phyloP scores from a whole-genome alignment of 2,329 filamentous ascomycete species.

The Colletotrichum tamarilloi region DNA sequence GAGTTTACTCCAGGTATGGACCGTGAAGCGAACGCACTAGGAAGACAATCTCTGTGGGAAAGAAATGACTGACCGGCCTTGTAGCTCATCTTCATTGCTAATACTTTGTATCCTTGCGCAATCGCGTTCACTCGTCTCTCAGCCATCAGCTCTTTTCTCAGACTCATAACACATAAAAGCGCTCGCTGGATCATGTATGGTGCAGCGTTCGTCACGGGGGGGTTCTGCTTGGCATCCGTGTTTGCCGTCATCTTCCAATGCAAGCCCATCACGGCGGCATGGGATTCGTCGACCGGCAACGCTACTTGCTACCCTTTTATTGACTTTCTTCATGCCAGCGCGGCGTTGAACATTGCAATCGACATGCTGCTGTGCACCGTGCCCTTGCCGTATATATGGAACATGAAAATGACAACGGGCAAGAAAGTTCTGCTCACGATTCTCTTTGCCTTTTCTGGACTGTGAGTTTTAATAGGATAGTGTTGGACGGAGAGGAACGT shows the following conservation, averaged over 20 bases:
- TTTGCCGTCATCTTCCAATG: conserved; percentile 30
- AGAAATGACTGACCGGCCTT: not conserved
- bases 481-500: not conserved
- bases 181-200: conserved; percentile 6
- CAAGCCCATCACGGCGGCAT: conserved; percentile 38
- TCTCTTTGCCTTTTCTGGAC: conserved; percentile 43
- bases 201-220: not conserved
- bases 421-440: conserved; percentile 42
- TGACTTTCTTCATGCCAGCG: conserved; percentile 42
- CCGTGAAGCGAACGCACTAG: not conserved
- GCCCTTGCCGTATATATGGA: conserved; percentile 45
- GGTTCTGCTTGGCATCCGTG: conserved; percentile 4
- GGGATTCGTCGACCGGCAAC: conserved; percentile 39
- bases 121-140: conserved; percentile 23
- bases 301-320: conserved; percentile 42
- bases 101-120: conserved; percentile 23
- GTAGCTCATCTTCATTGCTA: conserved; percentile 27
- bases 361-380: conserved; percentile 44
- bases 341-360: conserved; percentile 43
- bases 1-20: conserved; percentile 13
- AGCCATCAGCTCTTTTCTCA: conserved; percentile 14
- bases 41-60: not conserved
- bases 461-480: conserved; percentile 39
- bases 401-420: conserved; percentile 39
- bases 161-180: not conserved